phyloP scores from a whole-genome alignment of 2,329 filamentous ascomycete genomes.

The Fusarium temperatum region DNA sequence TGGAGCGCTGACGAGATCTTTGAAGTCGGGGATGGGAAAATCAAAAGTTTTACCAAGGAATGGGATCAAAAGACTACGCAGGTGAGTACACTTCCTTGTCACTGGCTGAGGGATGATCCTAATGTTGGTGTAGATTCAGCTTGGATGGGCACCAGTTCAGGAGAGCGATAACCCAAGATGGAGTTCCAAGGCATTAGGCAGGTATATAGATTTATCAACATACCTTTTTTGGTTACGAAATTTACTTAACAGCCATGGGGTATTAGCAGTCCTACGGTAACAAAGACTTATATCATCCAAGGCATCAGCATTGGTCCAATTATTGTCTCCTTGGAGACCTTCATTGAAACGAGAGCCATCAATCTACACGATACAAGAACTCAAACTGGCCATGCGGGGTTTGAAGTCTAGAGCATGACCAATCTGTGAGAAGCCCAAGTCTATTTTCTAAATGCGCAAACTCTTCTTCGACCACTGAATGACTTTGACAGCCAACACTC shows the following conservation, averaged over 20 bases:
- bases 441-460: slow-evolving; percentile 21
- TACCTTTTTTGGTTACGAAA: neutral
- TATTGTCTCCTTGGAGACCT: neutral
- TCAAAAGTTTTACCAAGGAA: slow-evolving; percentile 26
- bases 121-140: slow-evolving; percentile 28
- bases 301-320: neutral
- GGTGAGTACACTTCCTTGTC: neutral
- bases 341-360: neutral
- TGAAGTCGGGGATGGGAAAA: slow-evolving; percentile 33
- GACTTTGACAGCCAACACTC: slow-evolving; percentile 15
- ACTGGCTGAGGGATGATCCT: neutral
- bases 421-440: slow-evolving; percentile 9
- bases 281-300: neutral
- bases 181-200: slow-evolving; percentile 26
- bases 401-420: neutral
- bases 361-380: neutral
- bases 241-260: neutral
- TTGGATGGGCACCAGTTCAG: slow-evolving; percentile 37
- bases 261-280: neutral
- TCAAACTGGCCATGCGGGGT: neutral
- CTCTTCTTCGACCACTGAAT: slow-evolving; percentile 17
- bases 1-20: slow-evolving; percentile 37
- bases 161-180: slow-evolving; percentile 36
- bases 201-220: neutral
- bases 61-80: slow-evolving; percentile 28